Base-by-base conservation (phyloP, 768 basidiomycete genomes). In the Macrolepiota albuminosa region DNA sequence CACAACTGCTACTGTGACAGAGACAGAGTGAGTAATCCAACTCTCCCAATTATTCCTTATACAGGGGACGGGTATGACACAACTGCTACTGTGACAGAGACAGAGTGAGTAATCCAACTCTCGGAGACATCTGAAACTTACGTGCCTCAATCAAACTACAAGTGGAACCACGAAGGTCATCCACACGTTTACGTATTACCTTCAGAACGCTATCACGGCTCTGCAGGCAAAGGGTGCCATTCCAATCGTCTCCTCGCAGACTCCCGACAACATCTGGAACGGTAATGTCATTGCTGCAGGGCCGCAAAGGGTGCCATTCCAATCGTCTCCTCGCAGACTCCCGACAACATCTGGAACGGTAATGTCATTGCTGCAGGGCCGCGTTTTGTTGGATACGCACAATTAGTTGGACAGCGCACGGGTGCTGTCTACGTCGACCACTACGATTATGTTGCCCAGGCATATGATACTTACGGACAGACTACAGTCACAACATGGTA, bases 281-380 rank as follows among this genome's bases (percentile, higher is more conserved):
- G 72, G 72, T 48, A 68, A 67, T 24, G 63, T 67, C 48, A 74
- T 78, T 31, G 64, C 62, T n/a, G 68, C 76, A n/a, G 69, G 71
- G 14, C 70, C 76, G 13, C 73, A 0, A 81, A 81, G 65, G 81
- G 81, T 18, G 79, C 75, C 37, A 78, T 73, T 33, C 74, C 76
- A 34, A 80, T 83, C 57, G 68, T 82, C 10, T 78, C 78, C 13
- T 76, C 79, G 3, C 78, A 78, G 59, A 82, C 81, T 3, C 81
- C 81, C 7, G 68, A 73, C 61, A 78, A 82, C 64, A 71, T 71
- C 36, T 83, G 78, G 78, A 56, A 68, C 2, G 72, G 72, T 48
- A 68, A 67, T 24, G 63, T 67, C 48, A 74, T 78, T 31, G 64
- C 62, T n/a, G 68, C 76, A n/a, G 69, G 71, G 14, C 70, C 76